Percentiles rank a stretch among this genome's conserved stretches.
Evolutionary conservation across 2,329 filamentous ascomycete genomes (phyloP).

Genomic region (Emericellopsis atlantica): DNA sequence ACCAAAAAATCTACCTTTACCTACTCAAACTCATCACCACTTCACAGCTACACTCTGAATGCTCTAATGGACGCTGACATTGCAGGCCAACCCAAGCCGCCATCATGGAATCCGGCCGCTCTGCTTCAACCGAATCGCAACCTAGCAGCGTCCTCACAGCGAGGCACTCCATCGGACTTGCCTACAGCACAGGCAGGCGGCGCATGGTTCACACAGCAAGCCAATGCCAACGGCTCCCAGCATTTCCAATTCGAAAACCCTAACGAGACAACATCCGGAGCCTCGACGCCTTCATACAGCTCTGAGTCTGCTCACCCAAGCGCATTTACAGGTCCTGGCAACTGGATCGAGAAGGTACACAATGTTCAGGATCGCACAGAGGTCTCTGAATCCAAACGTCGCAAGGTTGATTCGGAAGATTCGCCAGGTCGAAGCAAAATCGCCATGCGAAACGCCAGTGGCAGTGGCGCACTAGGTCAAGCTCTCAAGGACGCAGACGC

Average conservation of each 20-base stretch:
- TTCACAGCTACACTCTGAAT: not conserved
- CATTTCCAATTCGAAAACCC: constrained; percentile 30
- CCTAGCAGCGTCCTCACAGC: too few relatives aligned
- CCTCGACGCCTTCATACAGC: constrained; percentile 17
- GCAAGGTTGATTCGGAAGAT: constrained; percentile 35
- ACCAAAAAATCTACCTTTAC: too few relatives aligned
- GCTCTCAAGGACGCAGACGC: constrained; percentile 50
- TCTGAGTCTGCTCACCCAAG: constrained; percentile 6
- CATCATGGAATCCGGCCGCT: constrained; percentile 25
- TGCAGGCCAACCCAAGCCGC: not conserved
- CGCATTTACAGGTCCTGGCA: constrained; percentile 29
- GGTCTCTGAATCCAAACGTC: constrained; percentile 50
- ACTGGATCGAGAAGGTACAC: constrained; percentile 65
- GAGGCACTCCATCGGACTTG: too few relatives aligned
- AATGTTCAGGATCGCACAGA: constrained; percentile 55
- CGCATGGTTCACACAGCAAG: not conserved
- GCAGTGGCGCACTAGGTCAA: constrained; percentile 46
- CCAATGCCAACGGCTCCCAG: constrained; percentile 16
- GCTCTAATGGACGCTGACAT: not conserved
- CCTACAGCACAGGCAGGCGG: too few relatives aligned
- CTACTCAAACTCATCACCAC: not conserved
- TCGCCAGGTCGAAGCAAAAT: constrained; percentile 22
- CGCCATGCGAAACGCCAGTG: constrained; percentile 19
- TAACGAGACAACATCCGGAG: constrained; percentile 17
- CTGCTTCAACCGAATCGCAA: constrained; percentile 23